Evolutionary conservation across 495 filamentous ascomycete genomes (phyloP).

Genomic region (Jackrogersella minutella): DNA sequence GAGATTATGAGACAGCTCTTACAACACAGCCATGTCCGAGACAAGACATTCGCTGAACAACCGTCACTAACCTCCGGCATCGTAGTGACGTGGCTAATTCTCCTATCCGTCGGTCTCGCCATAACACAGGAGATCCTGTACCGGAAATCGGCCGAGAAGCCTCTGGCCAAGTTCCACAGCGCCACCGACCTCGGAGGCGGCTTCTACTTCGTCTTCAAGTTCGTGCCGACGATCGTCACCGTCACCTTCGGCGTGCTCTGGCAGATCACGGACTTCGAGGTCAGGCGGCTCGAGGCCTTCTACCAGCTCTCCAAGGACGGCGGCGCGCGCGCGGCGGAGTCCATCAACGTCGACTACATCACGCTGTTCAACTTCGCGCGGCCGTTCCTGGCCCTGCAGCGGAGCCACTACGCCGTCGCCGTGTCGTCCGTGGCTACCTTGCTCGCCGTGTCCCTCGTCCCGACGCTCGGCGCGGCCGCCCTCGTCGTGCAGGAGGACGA

Average conservation of each 20-base stretch:
- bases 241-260: constrained; percentile 78
- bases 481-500: constrained; percentile 55
- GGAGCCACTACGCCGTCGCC: constrained; percentile 71
- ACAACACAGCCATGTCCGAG: neutral
- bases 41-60: neutral
- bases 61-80: neutral
- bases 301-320: constrained; percentile 73
- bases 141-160: constrained; percentile 58
- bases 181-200: constrained; percentile 59
- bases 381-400: constrained; percentile 65
- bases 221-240: constrained; percentile 71
- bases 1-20: neutral
- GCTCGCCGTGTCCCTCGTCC: constrained; percentile 68
- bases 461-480: constrained; percentile 66
- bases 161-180: constrained; percentile 59
- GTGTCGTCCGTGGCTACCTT: constrained; percentile 68
- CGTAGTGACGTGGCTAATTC: constrained; percentile 49
- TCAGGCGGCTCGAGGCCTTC: constrained; percentile 76
- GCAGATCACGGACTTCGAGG: constrained; percentile 77
- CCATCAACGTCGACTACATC: constrained; percentile 76
- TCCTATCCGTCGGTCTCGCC: constrained; percentile 64
- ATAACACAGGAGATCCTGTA: constrained; percentile 67
- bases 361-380: constrained; percentile 69
- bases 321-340: constrained; percentile 70
- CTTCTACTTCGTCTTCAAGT: constrained; percentile 74